These are phyloP conservation scores for Proliferodiscus dingleyae DNA, from an alignment of 2,329 filamentous ascomycete genomes.

Conservation along the genomic window DNA sequence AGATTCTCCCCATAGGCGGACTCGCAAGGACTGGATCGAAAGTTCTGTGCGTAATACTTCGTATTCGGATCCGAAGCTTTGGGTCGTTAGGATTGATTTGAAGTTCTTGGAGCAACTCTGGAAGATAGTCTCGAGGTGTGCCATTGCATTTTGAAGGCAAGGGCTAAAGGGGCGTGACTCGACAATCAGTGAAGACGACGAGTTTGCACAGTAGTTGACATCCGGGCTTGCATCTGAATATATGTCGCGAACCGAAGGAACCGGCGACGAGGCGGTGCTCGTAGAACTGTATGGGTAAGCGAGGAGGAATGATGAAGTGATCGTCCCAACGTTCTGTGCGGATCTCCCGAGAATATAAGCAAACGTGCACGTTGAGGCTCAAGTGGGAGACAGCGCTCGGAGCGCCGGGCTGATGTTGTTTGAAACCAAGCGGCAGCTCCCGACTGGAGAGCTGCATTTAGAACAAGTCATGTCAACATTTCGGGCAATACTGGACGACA, in stretches of 20 bases:
- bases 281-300: background rate
- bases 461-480: no score
- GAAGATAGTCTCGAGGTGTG: constrained; percentile 12
- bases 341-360: background rate
- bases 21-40: constrained; percentile 19
- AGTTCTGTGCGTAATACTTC: constrained; percentile 22
- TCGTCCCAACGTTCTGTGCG: background rate
- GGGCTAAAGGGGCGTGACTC: background rate
- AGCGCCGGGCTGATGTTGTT: no score
- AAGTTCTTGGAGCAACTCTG: constrained; percentile 12
- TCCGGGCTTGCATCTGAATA: background rate
- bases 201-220: background rate
- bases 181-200: background rate
- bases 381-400: no score
- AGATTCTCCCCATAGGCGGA: constrained; percentile 23
- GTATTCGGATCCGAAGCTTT: constrained; percentile 22
- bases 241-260: background rate
- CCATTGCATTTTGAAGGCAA: constrained; percentile 6
- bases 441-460: no score
- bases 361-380: no score
- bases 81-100: constrained; percentile 16
- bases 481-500: no score
- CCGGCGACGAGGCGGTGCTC: background rate
- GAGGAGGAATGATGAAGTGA: background rate
- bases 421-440: no score